Evolutionary conservation across 2,329 filamentous ascomycete genomes (phyloP), one percentile per base, ranked within the genome.

Genomic region (Nigrograna mackinnonii): DNA sequence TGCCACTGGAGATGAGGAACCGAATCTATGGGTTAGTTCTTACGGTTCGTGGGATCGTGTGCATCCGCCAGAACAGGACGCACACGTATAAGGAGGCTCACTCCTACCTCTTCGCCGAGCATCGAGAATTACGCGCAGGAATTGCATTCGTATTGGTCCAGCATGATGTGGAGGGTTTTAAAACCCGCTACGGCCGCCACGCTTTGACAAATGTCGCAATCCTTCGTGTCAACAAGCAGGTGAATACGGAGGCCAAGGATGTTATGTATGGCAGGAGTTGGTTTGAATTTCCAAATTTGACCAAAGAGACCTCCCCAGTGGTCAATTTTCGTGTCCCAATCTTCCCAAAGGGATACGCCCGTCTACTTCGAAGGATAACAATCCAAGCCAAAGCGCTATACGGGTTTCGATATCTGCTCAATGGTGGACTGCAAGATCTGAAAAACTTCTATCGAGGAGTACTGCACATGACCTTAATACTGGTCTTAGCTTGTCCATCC

Each of bases 241-340:
- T 75, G 39, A 63, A 70, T 52, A 55, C 58, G 39, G 70, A 75
- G 55, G 62, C 70, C 5, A 66, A 63, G n/a, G 55, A 54, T 5
- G 52, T 73, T 13, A 57, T 75, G 13, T 74, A 74, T 51, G 58
- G 60, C 35, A 58, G 61, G 19, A 74, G 74, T 43, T 44, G 46
- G 14, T 72, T 74, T 50, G 58, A 58, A 1, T 47, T 66, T 32
- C 28, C 45, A 21, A 54, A 52, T 28, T 52, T 57, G 0, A 58
- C 39, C 4, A 41, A 42, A 3, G 60, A 66, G 16, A 22, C 55
- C 6, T 39, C 35, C 1, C 60, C 60, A 0, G 43, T 47, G 0
- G 50, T 52, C 2, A 47, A 63, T 38, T 65, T 47, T 43, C 51
- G 47, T 12, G 31, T 60, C 2, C 50, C 43, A 0, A 44, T 63